A percentile compares a stretch with the other conserved stretches of the same genome.
Evolutionary conservation across 1,284 basidiomycete genomes (phyloP).

Genomic region (Trichosporon sp.): DNA sequence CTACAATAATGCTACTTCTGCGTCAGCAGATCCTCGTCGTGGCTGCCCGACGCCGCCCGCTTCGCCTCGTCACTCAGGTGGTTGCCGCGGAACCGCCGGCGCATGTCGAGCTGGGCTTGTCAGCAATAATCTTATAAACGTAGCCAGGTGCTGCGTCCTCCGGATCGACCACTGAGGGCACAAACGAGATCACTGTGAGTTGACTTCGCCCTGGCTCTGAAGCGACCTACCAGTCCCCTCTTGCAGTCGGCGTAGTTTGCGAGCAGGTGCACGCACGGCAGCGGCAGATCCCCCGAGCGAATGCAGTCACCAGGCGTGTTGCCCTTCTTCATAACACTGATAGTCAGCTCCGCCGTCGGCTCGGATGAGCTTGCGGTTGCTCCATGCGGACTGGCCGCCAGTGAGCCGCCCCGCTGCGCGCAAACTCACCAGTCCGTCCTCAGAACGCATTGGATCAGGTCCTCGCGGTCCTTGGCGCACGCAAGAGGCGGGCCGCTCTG

Average conservation of each 20-base stretch:
- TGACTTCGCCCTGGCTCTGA: no score
- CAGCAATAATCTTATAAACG: not conserved
- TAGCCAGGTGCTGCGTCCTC: no score
- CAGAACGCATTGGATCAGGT: constrained; percentile 52
- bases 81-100: constrained; percentile 55
- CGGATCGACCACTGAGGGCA: no score
- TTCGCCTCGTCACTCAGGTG: constrained; percentile 42
- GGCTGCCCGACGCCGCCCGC: constrained; percentile 16
- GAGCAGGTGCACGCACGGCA: constrained; percentile 55
- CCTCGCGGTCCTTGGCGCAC: constrained; percentile 49
- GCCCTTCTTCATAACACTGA: constrained; percentile 49
- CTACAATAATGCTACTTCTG: constrained; percentile 20
- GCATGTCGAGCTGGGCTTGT: constrained; percentile 53
- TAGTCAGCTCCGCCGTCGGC: not conserved
- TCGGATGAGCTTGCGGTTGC: not conserved
- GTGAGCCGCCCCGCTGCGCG: not conserved
- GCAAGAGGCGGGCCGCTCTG: constrained; percentile 29
- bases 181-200: no score
- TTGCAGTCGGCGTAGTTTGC: constrained; percentile 54
- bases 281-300: constrained; percentile 45
- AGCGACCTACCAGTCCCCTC: constrained; percentile 52
- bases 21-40: constrained; percentile 12
- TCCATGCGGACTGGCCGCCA: not conserved
- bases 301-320: constrained; percentile 53
- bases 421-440: constrained; percentile 52